Evolutionary conservation across 2,329 filamentous ascomycete species (phyloP), one percentile per base, ranked within the genome.

Genomic region (Epicoccum sorghinum): DNA sequence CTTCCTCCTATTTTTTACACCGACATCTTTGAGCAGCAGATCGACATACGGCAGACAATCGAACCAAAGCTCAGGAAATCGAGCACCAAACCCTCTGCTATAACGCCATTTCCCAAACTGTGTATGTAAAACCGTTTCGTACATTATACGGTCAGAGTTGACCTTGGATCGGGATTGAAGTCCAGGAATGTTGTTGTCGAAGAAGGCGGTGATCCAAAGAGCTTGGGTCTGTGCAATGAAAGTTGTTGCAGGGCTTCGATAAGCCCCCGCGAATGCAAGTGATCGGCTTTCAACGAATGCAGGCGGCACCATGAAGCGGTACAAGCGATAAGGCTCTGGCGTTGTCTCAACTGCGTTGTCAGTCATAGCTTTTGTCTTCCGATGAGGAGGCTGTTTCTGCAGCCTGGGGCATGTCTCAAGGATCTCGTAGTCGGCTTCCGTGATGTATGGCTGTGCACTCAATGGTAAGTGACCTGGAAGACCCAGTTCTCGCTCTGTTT

Each of bases 151-250:
- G n/a, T 57, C 48, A 13, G 39, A 30, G 8, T 37, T 27, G 4
- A 13, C 35, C 2, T 54, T 22, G n/a, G 47, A 38, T 3, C 35
- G 30, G 2, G 13, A 12, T 23, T 9, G n/a, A 8, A 55, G 47
- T 7, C 14, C 10, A 0, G 43, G 32, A 9, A 89, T 70, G 25
- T 78, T 71, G 18, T 77, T 76, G 47, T 80, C 77, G 29, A 93
- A 82, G 67, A 85, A 91, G 0, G 89, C 87, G 0, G 80, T 79
- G 29, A 88, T 76, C 77, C 77, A 79, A 1, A 78, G 68, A 0
- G 67, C 75, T 62, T 79, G 75, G 0, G 70, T 60, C 10, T 72
- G 65, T 3, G 75, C 72, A 40, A 72, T 70, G 12, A 71, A 66
- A 1, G 72, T 67, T 0, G 74, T 77, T 3, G 69, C 67, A 23